Evolutionary conservation across 2,329 filamentous ascomycete genomes (phyloP).

Genomic region (Emmonsiellopsis sp.): DNA sequence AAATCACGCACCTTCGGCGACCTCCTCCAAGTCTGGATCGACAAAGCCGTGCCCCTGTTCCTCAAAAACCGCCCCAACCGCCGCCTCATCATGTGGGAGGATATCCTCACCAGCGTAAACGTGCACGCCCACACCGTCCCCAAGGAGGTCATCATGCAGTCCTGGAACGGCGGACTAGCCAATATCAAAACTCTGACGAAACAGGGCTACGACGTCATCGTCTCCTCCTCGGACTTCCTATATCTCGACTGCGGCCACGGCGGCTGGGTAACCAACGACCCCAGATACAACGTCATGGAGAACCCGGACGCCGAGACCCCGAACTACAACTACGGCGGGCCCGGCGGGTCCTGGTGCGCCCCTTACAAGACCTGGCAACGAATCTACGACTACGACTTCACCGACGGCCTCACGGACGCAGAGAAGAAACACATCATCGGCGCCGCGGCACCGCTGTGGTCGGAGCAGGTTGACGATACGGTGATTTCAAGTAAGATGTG

Average conservation of each 20-base stretch:
- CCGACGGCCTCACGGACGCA: slow-evolving; percentile 36
- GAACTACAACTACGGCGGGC: slow-evolving; percentile 48
- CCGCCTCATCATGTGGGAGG: slow-evolving; percentile 51
- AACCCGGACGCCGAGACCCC: slow-evolving; percentile 40
- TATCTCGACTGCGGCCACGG: slow-evolving; percentile 51
- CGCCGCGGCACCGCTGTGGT: slow-evolving; percentile 45
- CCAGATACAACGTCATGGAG: slow-evolving; percentile 45
- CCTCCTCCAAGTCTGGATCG: slow-evolving; percentile 47
- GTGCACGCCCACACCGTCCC: slow-evolving; percentile 40
- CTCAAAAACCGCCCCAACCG: slow-evolving; percentile 40
- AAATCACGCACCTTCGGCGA: slow-evolving; percentile 43
- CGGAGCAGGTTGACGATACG: slow-evolving; percentile 47
- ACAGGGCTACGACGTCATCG: slow-evolving; percentile 46
- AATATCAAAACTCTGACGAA: slow-evolving; percentile 45
- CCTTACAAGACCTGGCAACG: slow-evolving; percentile 54
- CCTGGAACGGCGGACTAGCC: slow-evolving; percentile 45
- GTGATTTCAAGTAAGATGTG: slow-evolving; percentile 45
- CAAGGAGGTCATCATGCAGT: slow-evolving; percentile 45
- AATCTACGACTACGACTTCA: slow-evolving; percentile 52
- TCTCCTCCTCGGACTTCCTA: slow-evolving; percentile 48
- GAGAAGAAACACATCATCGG: slow-evolving; percentile 44
- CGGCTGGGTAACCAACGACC: slow-evolving; percentile 47
- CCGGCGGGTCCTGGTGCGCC: slow-evolving; percentile 49
- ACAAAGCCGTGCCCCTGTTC: slow-evolving; percentile 40
- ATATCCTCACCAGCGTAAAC: slow-evolving; percentile 36